phyloP scores from a whole-genome alignment of 371 early-diverging fungal species.

The Zychaea mexicana region DNA sequence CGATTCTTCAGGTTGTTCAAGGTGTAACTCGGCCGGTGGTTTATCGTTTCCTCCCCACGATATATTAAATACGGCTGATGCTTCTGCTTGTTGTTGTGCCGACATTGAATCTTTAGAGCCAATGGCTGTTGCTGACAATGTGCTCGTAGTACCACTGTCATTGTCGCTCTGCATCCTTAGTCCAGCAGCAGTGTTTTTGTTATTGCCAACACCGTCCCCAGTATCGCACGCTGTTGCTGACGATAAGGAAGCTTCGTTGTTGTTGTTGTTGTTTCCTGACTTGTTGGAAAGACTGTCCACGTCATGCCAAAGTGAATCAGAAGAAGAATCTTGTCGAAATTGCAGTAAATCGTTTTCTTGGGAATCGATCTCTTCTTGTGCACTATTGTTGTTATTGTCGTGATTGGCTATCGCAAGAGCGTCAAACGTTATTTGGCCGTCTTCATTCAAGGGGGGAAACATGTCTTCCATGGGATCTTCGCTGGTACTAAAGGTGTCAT shows the following conservation, averaged over 20 bases:
- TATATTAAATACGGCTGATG: slow-evolving; percentile 35
- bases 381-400: background rate
- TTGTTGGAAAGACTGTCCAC: background rate
- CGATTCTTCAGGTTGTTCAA: slow-evolving; percentile 15
- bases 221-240: background rate
- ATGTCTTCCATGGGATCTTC: background rate
- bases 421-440: background rate
- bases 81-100: background rate
- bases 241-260: background rate
- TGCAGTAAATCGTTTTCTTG: background rate
- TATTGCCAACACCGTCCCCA: too few species aligned
- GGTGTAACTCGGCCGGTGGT: slow-evolving; percentile 41
- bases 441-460: slow-evolving; percentile 1
- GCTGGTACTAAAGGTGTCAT: background rate
- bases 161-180: background rate
- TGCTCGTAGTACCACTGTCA: background rate
- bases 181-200: background rate
- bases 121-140: background rate
- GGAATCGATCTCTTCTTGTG: background rate
- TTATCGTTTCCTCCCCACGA: slow-evolving; percentile 54
- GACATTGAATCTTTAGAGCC: background rate
- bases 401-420: background rate
- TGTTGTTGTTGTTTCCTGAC: background rate
- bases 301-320: slow-evolving; percentile 3
- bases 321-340: background rate